Base-by-base conservation (phyloP, 2,329 filamentous ascomycete genomes). In the Aspergillus versicolor region DNA sequence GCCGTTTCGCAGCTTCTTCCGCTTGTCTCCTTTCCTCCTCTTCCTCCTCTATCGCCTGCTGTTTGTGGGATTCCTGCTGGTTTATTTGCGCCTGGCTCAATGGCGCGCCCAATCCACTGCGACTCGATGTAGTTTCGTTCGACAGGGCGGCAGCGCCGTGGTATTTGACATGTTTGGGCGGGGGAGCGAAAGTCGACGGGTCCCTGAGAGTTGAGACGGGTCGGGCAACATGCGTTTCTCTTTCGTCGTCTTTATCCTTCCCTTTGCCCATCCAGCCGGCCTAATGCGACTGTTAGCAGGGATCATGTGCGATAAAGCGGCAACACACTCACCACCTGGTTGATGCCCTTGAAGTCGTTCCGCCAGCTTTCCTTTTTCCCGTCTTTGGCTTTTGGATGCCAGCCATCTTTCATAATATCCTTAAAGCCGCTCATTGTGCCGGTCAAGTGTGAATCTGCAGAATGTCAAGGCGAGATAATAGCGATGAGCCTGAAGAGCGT, bases 141-240 rank as follows among this genome's bases (percentile, higher is more conserved):
- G 76, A 71, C 13, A 79, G 66, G 3, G 79, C 74, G 6, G 71
- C 73, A 13, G 73, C 74, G 56, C 78, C 75, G 68, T 82, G 75
- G 62, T 80, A 81, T 49, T 79, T 77, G 56, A 78, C 73, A 60
- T 84, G 88, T 66, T 85, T 92, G 0, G 92, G 92, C 24, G 92
- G 92, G 22, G 91, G 90, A 2, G 84, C 91, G 70, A 96, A 96
- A 15, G 85, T 83, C 1, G 84, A 73, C 1, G 91, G 92, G 69
- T 96, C 91, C 70, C 85, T 87, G 30, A 96, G 81, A 3, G 84
- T 81, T 8, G 85, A 80, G 43, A 95, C 76, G 1, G 92, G 91
- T 15, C 81, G 79, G 6, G 84, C 81, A 52, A 81, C 75, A 61
- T 85, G 84, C 22, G 82, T 77, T 34, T 71, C 63, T 42, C 71